phyloP scores from a whole-genome alignment of 2,329 filamentous ascomycete species.

The Venturia pyrina region DNA sequence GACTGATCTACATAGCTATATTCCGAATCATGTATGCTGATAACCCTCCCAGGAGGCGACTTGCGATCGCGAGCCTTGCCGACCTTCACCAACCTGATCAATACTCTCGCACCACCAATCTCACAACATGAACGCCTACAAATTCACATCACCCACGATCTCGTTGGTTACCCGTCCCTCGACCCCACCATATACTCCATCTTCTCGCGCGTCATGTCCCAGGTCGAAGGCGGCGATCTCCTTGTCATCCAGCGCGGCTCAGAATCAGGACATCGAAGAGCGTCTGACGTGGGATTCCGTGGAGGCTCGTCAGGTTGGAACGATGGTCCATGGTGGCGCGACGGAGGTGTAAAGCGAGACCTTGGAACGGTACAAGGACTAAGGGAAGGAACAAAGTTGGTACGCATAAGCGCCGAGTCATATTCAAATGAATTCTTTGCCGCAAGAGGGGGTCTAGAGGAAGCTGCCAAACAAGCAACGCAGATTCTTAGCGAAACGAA shows the following conservation, averaged over 20 bases:
- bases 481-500: conserved; percentile 74
- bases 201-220: conserved; percentile 95
- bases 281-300: conserved; percentile 48
- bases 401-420: conserved; percentile 76
- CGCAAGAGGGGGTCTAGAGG: conserved; percentile 65
- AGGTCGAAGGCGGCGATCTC: conserved; percentile 93
- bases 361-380: conserved; percentile 72
- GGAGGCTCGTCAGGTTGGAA: conserved; percentile 55
- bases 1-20: not conserved
- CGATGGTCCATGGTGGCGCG: conserved; percentile 95
- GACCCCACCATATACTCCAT: conserved; percentile 86
- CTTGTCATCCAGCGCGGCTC: conserved; percentile 89
- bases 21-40: not conserved
- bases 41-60: conserved; percentile 58
- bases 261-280: conserved; percentile 63
- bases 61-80: conserved; percentile 62
- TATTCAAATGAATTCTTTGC: conserved; percentile 82
- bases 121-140: conserved; percentile 92
- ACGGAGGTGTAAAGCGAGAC: conserved; percentile 57
- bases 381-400: conserved; percentile 82
- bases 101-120: conserved; percentile 92
- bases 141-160: conserved; percentile 95
- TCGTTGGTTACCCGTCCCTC: conserved; percentile 86
- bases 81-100: conserved; percentile 88
- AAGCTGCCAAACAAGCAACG: conserved; percentile 68